Conservation (phyloP, 2,329 filamentous ascomycete genomes). For the Aspergillus flavus region DNA sequence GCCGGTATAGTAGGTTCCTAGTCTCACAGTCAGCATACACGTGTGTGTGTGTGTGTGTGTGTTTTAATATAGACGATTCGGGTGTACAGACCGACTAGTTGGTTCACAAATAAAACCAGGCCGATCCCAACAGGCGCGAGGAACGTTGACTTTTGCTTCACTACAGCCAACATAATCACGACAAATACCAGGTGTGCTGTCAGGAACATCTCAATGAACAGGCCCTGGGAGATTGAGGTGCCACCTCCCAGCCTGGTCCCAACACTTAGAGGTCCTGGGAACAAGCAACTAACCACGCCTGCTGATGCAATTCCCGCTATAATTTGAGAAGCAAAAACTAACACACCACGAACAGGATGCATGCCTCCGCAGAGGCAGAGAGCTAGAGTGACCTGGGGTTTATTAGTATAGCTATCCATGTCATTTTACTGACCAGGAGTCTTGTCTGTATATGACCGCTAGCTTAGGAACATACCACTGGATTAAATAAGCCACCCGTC, state of each 20-base stretch:
- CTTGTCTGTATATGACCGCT: not conserved
- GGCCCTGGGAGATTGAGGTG: constrained; percentile 57
- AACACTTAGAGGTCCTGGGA: constrained; percentile 61
- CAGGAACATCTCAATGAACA: constrained; percentile 69
- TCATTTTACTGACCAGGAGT: not conserved
- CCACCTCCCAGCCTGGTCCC: constrained; percentile 58
- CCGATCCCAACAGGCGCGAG: constrained; percentile 74
- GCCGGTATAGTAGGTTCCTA: constrained; percentile 47
- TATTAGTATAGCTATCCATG: not conserved
- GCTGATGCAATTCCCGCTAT: constrained; percentile 62
- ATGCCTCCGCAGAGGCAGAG: constrained; percentile 62
- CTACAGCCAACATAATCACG: constrained; percentile 69
- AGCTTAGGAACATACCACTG: constrained; percentile 37
- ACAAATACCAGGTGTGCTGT: constrained; percentile 66
- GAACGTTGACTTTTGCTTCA: constrained; percentile 73
- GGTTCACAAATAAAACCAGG: constrained; percentile 66
- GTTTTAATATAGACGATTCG: not conserved
- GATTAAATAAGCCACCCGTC: constrained; percentile 56
- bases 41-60: no score
- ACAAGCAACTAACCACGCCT: constrained; percentile 58
- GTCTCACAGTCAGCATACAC: not conserved
- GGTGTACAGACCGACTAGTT: constrained; percentile 46
- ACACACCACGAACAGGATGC: constrained; percentile 51
- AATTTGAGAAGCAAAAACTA: constrained; percentile 61
- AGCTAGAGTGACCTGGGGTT: constrained; percentile 56